Base-by-base conservation (phyloP, 1,139 yeast genomes). In the Pneumocystis carinii region DNA sequence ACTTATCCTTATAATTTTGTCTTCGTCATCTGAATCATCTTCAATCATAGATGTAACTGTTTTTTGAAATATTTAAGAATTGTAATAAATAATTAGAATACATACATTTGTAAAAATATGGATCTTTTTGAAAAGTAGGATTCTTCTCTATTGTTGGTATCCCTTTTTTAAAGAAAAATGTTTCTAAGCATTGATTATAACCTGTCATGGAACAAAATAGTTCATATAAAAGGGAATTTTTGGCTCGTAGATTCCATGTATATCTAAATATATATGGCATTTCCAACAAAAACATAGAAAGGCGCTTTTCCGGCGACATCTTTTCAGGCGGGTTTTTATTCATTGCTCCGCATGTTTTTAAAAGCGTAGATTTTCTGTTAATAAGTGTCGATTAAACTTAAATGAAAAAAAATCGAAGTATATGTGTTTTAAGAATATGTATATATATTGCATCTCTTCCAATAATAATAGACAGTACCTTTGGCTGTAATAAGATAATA, bases 161-260 rank as follows among this genome's bases (percentile, higher is more conserved):
- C 7, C 66, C 68, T 19, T 66, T 69, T 10, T 85, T 83, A 68
- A 85, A 84, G 63, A 84, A 74, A 72, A 78, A 75, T 27, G 42
- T 37, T 58, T 75, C 72, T 64, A 83, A 70, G 71, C 77, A 80
- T 61, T 75, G 71, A 39, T 87, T 87, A 60, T 77, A 73, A 63
- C 74, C 70, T 0, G 88, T 77, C 1, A 83, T 77, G 1, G 86
- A 77, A 63, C 76, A 72, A 69, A 79, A 82, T 57, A 86, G 71
- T 2, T 79, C 79, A 62, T 79, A 74, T 61, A 86, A 73, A 32
- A 86, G 74, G 59, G 77, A 75, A 61, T 72, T 64, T 38, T 67
- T 64, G 36, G 67, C 62, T 19, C 32, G 32, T 48, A 48, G 55
- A 29, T 48, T 48, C 55, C 55, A 48, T 12, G 29, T 15, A 19